These are phyloP conservation scores for Boletus rubropictus DNA, from an alignment of 768 basidiomycete genomes.

Conservation along the genomic window DNA sequence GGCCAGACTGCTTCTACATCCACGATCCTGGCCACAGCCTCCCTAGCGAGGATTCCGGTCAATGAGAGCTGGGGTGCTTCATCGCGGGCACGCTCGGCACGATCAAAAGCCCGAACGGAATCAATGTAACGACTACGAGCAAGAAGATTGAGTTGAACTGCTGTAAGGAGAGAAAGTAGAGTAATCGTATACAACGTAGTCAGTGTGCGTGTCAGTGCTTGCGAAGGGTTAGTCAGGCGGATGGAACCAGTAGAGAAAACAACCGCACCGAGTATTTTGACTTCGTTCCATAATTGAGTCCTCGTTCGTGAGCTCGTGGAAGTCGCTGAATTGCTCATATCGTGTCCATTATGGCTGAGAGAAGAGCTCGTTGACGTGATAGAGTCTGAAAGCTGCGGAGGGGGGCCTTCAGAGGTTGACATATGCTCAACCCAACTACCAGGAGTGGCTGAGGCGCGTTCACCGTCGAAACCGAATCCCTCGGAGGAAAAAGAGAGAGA, in stretches of 20 bases:
- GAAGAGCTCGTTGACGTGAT: conserved; percentile 36
- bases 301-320: conserved; percentile 46
- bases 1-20: conserved; percentile 25
- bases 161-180: conserved; percentile 80
- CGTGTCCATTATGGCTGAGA: conserved; percentile 19
- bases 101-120: conserved; percentile 56
- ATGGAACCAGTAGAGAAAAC: conserved; percentile 12
- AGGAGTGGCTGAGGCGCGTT: conserved; percentile 33
- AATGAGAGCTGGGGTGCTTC: conserved; percentile 31
- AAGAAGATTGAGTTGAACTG: conserved; percentile 79
- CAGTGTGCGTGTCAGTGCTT: conserved; percentile 83
- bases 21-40: conserved; percentile 21
- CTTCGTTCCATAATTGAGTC: conserved; percentile 85
- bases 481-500: conserved; percentile 37
- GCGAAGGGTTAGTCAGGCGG: conserved; percentile 1
- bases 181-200: conserved; percentile 84
- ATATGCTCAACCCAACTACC: conserved; percentile 44
- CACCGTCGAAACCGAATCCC: conserved; percentile 34
- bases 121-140: conserved; percentile 76
- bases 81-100: conserved; percentile 48
- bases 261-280: conserved; percentile 73
- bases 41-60: conserved; percentile 21
- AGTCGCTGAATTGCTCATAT: conserved; percentile 1
- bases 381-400: conserved; percentile 36
- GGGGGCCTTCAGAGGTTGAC: conserved; percentile 15